Evolutionary conservation across 2,329 filamentous ascomycete species (phyloP).

Genomic region (Gaeumannomyces tritici): DNA sequence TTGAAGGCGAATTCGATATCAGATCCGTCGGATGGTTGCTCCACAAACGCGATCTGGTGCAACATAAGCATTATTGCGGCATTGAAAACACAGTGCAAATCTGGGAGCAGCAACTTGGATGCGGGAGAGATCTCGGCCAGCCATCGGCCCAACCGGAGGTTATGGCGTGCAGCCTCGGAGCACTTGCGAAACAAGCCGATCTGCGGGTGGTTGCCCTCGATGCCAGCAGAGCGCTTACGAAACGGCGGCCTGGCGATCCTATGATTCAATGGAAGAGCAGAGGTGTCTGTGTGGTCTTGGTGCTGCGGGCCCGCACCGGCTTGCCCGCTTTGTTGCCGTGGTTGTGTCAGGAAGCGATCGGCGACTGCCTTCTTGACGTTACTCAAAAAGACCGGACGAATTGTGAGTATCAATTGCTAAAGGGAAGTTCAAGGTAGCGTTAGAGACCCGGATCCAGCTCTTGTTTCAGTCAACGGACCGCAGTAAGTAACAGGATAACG

Average conservation of each 20-base stretch:
- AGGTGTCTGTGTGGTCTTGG: background rate
- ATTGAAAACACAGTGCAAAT: conserved; percentile 40
- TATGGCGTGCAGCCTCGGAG: conserved; percentile 32
- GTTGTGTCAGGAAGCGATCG: conserved; percentile 23
- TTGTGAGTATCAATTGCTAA: conserved; percentile 36
- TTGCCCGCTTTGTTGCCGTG: background rate
- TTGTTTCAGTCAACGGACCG: conserved; percentile 4
- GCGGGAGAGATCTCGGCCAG: conserved; percentile 24
- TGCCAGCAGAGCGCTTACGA: conserved; percentile 1
- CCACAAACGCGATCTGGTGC: conserved; percentile 29
- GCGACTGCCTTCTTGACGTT: conserved; percentile 36
- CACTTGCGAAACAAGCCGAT: conserved; percentile 26
- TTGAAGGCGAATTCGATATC: conserved; percentile 30
- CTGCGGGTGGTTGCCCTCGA: conserved; percentile 16
- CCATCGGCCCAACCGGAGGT: conserved; percentile 32
- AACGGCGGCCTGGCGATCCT: background rate
- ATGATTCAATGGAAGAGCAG: background rate
- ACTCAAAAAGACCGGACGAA: conserved; percentile 36
- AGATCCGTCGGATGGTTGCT: conserved; percentile 16
- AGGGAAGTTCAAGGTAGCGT: background rate
- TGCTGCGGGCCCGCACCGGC: background rate
- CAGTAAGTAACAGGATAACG: background rate
- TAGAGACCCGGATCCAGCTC: too few relatives aligned
- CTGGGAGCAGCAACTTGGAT: conserved; percentile 31
- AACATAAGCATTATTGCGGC: conserved; percentile 37